A percentile compares a stretch with the other conserved stretches of the same genome.
These are phyloP conservation scores for Calonectria pteridis DNA, from an alignment of 2,329 filamentous ascomycete species.

Conservation along the genomic window DNA sequence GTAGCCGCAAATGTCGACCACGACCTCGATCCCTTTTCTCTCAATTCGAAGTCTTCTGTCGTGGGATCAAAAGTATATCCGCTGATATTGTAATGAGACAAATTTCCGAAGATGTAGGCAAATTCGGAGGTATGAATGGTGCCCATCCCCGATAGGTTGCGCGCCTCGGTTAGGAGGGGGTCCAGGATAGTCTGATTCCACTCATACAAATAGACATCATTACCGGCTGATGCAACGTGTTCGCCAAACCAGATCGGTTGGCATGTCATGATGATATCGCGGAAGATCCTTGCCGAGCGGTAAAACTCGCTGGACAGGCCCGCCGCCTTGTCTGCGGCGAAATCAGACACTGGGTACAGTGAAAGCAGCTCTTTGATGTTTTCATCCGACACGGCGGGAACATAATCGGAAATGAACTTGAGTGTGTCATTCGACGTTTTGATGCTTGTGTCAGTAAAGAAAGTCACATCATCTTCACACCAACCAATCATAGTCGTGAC, in stretches of 20 bases:
- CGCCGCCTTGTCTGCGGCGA: background rate
- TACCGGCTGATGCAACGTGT: background rate
- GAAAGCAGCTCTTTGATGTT: background rate
- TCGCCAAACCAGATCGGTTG: background rate
- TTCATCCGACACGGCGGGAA: background rate
- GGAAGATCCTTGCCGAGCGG: background rate
- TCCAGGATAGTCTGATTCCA: background rate
- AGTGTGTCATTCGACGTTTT: background rate
- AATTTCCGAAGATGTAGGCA: background rate
- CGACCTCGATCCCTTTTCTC: background rate
- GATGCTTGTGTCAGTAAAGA: background rate
- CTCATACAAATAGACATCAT: background rate
- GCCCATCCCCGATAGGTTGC: background rate
- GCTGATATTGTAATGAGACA: background rate
- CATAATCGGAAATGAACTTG: background rate
- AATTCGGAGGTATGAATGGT: background rate
- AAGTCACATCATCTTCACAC: background rate
- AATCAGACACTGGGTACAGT: background rate
- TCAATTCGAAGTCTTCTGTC: background rate
- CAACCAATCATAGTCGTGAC: slow-evolving; percentile 1
- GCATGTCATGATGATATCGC: background rate
- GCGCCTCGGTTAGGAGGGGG: background rate
- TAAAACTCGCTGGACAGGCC: background rate
- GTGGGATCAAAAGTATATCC: background rate
- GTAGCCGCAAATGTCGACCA: background rate